phyloP scores from a whole-genome alignment of 83 land plant species.

The Diphasiastrum complanatum region DNA sequence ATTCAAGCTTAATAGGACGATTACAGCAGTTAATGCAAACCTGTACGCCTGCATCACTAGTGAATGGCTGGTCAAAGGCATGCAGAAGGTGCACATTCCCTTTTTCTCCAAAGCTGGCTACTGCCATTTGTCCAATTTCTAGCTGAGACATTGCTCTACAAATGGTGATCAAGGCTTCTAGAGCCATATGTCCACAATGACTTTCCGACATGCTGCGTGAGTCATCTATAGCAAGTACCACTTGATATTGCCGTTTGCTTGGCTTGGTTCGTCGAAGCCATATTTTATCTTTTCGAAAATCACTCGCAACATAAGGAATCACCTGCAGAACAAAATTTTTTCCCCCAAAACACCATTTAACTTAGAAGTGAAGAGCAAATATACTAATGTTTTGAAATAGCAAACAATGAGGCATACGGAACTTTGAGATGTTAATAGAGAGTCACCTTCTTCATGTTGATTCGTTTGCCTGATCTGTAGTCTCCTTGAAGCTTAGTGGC shows the following conservation, averaged over 20 bases:
- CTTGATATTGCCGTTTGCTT: slow-evolving; percentile 91
- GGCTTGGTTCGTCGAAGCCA: slow-evolving; percentile 93
- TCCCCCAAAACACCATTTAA: no score
- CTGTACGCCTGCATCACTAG: slow-evolving; percentile 71
- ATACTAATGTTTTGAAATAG: background rate
- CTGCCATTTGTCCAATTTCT: slow-evolving; percentile 91
- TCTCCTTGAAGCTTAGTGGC: slow-evolving; percentile 97
- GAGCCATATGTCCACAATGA: slow-evolving; percentile 81
- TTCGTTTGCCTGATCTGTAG: slow-evolving; percentile 93
- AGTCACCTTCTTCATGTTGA: slow-evolving; percentile 99
- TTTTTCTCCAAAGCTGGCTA: slow-evolving; percentile 87
- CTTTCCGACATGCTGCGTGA: slow-evolving; percentile 97
- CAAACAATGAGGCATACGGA: background rate
- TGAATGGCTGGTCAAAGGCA: slow-evolving; percentile 82
- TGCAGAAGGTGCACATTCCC: slow-evolving; percentile 83
- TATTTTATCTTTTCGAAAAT: slow-evolving; percentile 88
- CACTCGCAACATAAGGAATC: slow-evolving; percentile 95
- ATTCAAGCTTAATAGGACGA: no score
- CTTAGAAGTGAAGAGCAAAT: no score
- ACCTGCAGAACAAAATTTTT: slow-evolving; percentile 37
- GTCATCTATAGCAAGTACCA: slow-evolving; percentile 94
- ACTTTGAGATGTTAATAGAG: no score
- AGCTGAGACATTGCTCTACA: slow-evolving; percentile 94
- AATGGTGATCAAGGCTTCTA: slow-evolving; percentile 85
- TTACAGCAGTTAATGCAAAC: slow-evolving; percentile 20